Evolutionary conservation across 306 rosid genomes (phyloP).

Genomic region (Elaeagnus macrophylla): DNA sequence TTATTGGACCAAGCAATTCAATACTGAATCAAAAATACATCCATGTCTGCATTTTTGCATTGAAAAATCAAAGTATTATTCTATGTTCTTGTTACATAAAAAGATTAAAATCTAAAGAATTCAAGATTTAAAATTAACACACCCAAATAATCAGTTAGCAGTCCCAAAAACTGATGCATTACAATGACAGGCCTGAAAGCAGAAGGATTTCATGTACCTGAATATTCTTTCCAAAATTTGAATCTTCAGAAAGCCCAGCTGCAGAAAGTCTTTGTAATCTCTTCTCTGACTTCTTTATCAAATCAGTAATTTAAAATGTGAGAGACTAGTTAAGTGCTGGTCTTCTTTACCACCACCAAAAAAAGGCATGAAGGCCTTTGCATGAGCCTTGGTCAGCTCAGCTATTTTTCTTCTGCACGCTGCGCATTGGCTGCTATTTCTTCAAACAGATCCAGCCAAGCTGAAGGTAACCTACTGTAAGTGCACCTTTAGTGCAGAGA

Average conservation of each 20-base stretch:
- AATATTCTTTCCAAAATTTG: slow-evolving; percentile 84
- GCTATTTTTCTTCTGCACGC: slow-evolving; percentile 71
- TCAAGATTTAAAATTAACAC: too few species aligned
- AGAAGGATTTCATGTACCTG: slow-evolving; percentile 45
- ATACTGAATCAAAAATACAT: neutral
- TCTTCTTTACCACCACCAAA: slow-evolving; percentile 93
- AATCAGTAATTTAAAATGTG: slow-evolving; percentile 66
- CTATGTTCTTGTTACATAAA: too few species aligned
- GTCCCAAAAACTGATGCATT: slow-evolving; percentile 1
- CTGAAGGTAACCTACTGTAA: slow-evolving; percentile 88
- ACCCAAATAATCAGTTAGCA: neutral
- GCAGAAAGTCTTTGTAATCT: slow-evolving; percentile 67
- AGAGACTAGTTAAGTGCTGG: slow-evolving; percentile 68
- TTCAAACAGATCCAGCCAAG: slow-evolving; percentile 96
- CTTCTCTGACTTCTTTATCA: slow-evolving; percentile 81
- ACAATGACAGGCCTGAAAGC: slow-evolving; percentile 6
- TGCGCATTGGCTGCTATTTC: slow-evolving; percentile 83
- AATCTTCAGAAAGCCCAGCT: slow-evolving; percentile 86
- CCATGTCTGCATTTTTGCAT: neutral
- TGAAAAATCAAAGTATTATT: neutral
- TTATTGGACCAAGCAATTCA: neutral
- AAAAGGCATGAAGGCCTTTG: slow-evolving; percentile 89
- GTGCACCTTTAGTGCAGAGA: slow-evolving; percentile 54
- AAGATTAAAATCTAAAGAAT: too few species aligned
- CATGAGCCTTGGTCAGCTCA: slow-evolving; percentile 81